Evolutionary conservation across 2,329 filamentous ascomycete species (phyloP).

Genomic region (Didymella lethalis): DNA sequence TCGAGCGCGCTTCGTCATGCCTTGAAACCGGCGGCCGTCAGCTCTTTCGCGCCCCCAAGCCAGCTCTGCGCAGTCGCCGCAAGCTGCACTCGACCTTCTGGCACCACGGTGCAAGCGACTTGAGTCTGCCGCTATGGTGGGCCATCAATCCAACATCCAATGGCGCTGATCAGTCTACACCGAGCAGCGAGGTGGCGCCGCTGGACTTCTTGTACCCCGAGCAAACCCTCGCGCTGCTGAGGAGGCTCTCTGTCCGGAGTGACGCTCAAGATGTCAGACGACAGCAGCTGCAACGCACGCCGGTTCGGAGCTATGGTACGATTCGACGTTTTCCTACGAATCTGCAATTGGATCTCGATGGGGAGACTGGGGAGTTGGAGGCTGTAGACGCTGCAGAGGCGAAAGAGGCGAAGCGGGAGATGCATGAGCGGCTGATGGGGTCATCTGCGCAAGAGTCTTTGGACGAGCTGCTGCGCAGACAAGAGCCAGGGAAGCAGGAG

Average conservation of each 20-base stretch:
- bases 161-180: slow-evolving; percentile 14
- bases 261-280: slow-evolving; percentile 1
- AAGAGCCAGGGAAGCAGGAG: slow-evolving; percentile 35
- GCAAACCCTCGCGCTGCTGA: slow-evolving; percentile 53
- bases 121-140: slow-evolving; percentile 50
- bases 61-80: slow-evolving; percentile 54
- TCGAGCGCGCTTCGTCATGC: slow-evolving; percentile 67
- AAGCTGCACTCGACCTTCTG: slow-evolving; percentile 64
- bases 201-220: slow-evolving; percentile 60
- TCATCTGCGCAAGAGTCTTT: slow-evolving; percentile 33
- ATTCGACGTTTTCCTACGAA: slow-evolving; percentile 2
- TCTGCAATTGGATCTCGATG: not conserved
- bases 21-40: slow-evolving; percentile 64
- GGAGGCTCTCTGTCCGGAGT: slow-evolving; percentile 32
- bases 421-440: slow-evolving; percentile 26
- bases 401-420: slow-evolving; percentile 30
- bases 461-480: slow-evolving; percentile 24
- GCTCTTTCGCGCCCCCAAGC: slow-evolving; percentile 55
- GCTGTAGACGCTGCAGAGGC: slow-evolving; percentile 17
- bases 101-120: slow-evolving; percentile 62
- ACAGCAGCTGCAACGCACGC: not conserved
- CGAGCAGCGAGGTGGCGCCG: slow-evolving; percentile 30
- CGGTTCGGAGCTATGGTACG: slow-evolving; percentile 9
- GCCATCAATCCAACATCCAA: slow-evolving; percentile 18
- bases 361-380: not conserved